phyloP scores from a whole-genome alignment of 2,329 filamentous ascomycete genomes.

The Scopulariopsis brevicaulis region DNA sequence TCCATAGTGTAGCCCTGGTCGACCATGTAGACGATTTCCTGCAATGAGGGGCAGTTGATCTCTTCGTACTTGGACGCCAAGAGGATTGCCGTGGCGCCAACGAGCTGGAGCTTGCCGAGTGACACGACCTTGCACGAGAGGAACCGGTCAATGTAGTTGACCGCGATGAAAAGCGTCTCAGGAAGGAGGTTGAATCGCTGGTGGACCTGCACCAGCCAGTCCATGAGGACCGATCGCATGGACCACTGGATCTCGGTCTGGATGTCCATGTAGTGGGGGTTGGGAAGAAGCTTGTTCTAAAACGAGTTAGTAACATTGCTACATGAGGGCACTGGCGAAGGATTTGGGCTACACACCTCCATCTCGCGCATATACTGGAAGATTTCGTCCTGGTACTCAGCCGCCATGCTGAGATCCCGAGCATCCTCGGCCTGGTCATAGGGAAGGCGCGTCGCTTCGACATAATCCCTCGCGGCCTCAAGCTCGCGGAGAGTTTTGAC shows the following conservation, averaged over 20 bases:
- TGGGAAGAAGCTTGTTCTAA: conserved; percentile 55
- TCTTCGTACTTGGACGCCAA: conserved; percentile 98
- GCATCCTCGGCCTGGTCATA: conserved; percentile 81
- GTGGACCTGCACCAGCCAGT: conserved; percentile 96
- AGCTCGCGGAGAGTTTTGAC: conserved; percentile 63
- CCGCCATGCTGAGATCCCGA: conserved; percentile 95
- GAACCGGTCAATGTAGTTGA: conserved; percentile 97
- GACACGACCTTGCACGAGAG: conserved; percentile 91
- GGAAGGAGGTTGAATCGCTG: conserved; percentile 81
- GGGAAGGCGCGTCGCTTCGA: conserved; percentile 54
- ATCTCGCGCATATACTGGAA: conserved; percentile 84
- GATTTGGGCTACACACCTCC: conserved; percentile 61
- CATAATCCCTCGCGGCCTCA: conserved; percentile 49
- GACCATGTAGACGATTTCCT: conserved; percentile 98
- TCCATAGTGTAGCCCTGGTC: conserved; percentile 81
- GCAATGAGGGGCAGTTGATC: conserved; percentile 91
- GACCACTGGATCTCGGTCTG: conserved; percentile 99
- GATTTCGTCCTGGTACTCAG: conserved; percentile 93
- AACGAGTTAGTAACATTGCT: conserved; percentile 10
- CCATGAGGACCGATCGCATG: conserved; percentile 94
- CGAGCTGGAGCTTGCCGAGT: conserved; percentile 86
- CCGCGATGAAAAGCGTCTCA: conserved; percentile 86
- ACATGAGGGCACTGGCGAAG: conserved; percentile 36
- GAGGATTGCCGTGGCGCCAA: conserved; percentile 90
- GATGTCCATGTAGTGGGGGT: conserved; percentile 90